phyloP scores from a whole-genome alignment of 768 basidiomycete genomes.

The Rhodotorula graminis region DNA sequence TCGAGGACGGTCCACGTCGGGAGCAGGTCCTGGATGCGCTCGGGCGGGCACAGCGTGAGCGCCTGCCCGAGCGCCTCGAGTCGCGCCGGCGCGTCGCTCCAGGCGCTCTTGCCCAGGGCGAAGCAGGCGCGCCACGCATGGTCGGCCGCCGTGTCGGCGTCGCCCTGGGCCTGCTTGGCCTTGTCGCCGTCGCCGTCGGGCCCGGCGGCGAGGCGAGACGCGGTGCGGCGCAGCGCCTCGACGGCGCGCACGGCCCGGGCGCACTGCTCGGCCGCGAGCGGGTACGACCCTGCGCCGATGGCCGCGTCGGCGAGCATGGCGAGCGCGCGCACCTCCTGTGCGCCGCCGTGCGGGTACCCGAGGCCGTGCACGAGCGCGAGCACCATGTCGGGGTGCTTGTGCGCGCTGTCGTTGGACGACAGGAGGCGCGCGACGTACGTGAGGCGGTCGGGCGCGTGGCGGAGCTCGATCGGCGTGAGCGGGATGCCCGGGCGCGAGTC shows the following conservation, averaged over 20 bases:
- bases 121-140: conserved; percentile 88
- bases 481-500: conserved; percentile 65
- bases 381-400: conserved; percentile 85
- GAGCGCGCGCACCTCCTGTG: conserved; percentile 73
- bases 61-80: conserved; percentile 71
- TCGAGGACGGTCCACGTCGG: conserved; percentile 70
- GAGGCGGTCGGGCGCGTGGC: conserved; percentile 81
- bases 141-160: conserved; percentile 58
- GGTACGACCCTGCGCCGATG: conserved; percentile 73
- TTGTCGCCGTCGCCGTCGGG: background rate
- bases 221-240: conserved; percentile 19
- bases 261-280: conserved; percentile 65
- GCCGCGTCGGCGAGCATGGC: conserved; percentile 90
- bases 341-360: conserved; percentile 63
- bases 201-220: background rate
- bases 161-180: conserved; percentile 45
- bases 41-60: conserved; percentile 77
- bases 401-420: conserved; percentile 75
- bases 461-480: conserved; percentile 86
- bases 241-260: conserved; percentile 61
- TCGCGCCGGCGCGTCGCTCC: conserved; percentile 62
- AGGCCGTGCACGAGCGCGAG: conserved; percentile 85
- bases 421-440: conserved; percentile 81
- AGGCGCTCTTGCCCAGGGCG: conserved; percentile 81
- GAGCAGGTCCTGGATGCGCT: conserved; percentile 72